A percentile compares a stretch with the other conserved stretches of the same genome.
phyloP scores from a whole-genome alignment of 2,329 filamentous ascomycete genomes.

The Hyphodiscus sp. region DNA sequence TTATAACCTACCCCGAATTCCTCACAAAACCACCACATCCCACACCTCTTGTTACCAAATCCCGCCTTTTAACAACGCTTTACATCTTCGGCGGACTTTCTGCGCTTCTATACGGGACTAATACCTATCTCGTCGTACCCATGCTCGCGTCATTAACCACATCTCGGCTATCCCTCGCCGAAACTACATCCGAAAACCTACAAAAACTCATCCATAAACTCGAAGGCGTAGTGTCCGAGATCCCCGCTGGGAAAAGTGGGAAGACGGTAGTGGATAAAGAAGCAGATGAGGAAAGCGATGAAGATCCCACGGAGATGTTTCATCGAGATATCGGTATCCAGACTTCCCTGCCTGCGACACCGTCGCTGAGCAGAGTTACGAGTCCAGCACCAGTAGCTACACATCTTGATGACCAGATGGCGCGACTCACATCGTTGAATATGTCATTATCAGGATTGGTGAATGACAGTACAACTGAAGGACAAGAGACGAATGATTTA shows the following conservation, averaged over 20 bases:
- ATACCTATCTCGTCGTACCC: slow-evolving; percentile 60
- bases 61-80: slow-evolving; percentile 51
- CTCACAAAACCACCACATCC: slow-evolving; percentile 49
- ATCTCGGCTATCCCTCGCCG: slow-evolving; percentile 45
- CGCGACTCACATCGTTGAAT: slow-evolving; percentile 40
- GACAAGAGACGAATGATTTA: slow-evolving; percentile 17
- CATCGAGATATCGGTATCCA: slow-evolving; percentile 77
- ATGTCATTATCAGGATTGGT: slow-evolving; percentile 45
- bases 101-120: slow-evolving; percentile 63
- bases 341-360: slow-evolving; percentile 51
- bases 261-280: slow-evolving; percentile 29
- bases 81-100: slow-evolving; percentile 52
- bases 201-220: slow-evolving; percentile 44
- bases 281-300: slow-evolving; percentile 37
- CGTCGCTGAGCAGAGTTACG: slow-evolving; percentile 29
- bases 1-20: slow-evolving; percentile 67
- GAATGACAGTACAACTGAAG: slow-evolving; percentile 32
- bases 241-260: slow-evolving; percentile 37
- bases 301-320: slow-evolving; percentile 71
- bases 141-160: slow-evolving; percentile 46
- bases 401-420: slow-evolving; percentile 30
- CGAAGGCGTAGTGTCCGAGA: slow-evolving; percentile 52
- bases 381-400: slow-evolving; percentile 10
- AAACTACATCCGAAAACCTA: slow-evolving; percentile 42
- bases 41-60: slow-evolving; percentile 56